Evolutionary conservation across 169 alveolate genomes (phyloP).

Genomic region (Eimeria necatrix): DNA sequence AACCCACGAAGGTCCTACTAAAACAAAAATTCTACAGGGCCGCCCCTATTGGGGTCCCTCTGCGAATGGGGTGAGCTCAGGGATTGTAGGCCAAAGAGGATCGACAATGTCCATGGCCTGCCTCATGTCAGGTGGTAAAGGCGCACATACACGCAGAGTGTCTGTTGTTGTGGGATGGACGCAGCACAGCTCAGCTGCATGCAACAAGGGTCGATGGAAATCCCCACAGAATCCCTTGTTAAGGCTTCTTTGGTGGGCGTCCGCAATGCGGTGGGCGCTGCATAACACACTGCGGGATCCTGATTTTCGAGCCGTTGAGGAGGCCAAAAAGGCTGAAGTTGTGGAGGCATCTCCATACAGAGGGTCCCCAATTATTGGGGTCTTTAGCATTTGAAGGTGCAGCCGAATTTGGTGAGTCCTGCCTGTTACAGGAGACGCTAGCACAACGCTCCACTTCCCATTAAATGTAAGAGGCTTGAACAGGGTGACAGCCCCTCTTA

Average conservation of each 20-base stretch:
- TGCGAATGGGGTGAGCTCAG: conserved; percentile 46
- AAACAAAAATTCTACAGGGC: not conserved
- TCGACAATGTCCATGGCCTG: conserved; percentile 49
- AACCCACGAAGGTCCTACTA: not conserved
- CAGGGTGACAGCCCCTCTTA: conserved; percentile 61
- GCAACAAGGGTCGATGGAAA: conserved; percentile 50
- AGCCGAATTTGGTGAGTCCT: conserved; percentile 80
- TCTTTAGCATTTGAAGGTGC: conserved; percentile 71
- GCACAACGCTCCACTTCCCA: conserved; percentile 58
- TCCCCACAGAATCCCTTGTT: conserved; percentile 17
- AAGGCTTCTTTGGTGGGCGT: not conserved
- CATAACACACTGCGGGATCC: not conserved
- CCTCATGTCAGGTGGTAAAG: conserved; percentile 56
- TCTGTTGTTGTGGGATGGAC: conserved; percentile 55
- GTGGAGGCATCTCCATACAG: conserved; percentile 69
- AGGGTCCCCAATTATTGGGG: conserved; percentile 77
- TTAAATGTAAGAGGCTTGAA: conserved; percentile 58
- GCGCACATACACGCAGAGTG: conserved; percentile 6
- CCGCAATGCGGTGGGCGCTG: not conserved
- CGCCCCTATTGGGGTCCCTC: not conserved
- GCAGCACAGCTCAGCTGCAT: conserved; percentile 43
- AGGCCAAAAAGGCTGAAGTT: conserved; percentile 23
- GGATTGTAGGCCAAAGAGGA: conserved; percentile 32
- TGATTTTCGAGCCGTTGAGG: conserved; percentile 17
- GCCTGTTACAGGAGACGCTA: conserved; percentile 78